A percentile compares a stretch with the other conserved stretches of the same genome.
phyloP scores from a whole-genome alignment of 2,329 filamentous ascomycete species.

The Penicillium sp. region DNA sequence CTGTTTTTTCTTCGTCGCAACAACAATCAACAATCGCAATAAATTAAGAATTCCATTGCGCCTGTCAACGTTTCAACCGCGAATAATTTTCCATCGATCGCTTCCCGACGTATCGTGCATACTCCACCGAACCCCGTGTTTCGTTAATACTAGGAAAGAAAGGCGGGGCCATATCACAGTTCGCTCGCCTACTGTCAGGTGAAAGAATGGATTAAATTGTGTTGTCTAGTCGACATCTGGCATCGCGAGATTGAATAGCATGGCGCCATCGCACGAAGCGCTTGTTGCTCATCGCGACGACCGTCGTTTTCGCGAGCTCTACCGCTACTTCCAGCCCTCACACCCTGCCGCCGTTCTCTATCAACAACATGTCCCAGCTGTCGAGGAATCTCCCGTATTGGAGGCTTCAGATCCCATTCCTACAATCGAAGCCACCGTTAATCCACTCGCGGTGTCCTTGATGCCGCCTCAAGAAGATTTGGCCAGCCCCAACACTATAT shows the following conservation, averaged over 20 bases:
- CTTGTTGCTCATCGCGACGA: conserved; percentile 24
- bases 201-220: conserved; percentile 6
- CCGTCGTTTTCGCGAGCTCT: conserved; percentile 35
- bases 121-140: not conserved
- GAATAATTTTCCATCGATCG: not conserved
- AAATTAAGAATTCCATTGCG: not conserved
- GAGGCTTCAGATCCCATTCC: conserved; percentile 12
- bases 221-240: not conserved
- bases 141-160: not conserved
- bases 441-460: conserved; percentile 4
- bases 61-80: not conserved
- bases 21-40: not conserved
- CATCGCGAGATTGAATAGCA: not conserved
- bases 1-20: not conserved
- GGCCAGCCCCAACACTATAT: conserved; percentile 30
- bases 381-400: conserved; percentile 9
- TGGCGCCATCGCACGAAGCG: conserved; percentile 1
- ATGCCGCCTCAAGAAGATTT: conserved; percentile 23
- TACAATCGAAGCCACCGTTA: conserved; percentile 8
- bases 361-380: conserved; percentile 17
- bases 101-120: not conserved
- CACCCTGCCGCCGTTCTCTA: conserved; percentile 20
- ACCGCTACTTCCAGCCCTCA: conserved; percentile 37
- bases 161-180: not conserved
- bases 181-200: not conserved